These are phyloP conservation scores for Cladorrhinum sp. DNA, from an alignment of 2,329 filamentous ascomycete species.

Conservation along the genomic window DNA sequence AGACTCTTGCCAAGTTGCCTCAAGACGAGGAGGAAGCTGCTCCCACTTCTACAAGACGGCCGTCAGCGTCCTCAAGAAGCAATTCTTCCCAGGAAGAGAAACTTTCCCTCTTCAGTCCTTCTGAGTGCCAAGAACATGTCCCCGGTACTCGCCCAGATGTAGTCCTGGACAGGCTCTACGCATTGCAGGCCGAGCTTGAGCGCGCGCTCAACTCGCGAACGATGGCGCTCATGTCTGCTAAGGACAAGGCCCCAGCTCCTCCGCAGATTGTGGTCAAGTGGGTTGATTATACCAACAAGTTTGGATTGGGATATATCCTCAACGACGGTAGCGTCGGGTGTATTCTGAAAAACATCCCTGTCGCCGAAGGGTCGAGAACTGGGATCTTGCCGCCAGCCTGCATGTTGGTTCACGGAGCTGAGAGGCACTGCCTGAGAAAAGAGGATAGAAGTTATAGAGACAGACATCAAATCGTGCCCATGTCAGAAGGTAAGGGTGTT, in stretches of 20 bases:
- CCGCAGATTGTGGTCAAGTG: slow-evolving; percentile 71
- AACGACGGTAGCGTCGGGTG: slow-evolving; percentile 80
- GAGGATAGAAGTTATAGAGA: slow-evolving; percentile 55
- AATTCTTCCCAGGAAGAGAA: slow-evolving; percentile 29
- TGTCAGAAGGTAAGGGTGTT: slow-evolving; percentile 53
- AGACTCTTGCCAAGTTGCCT: slow-evolving; percentile 2
- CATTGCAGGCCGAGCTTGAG: slow-evolving; percentile 59
- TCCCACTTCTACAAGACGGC: slow-evolving; percentile 25
- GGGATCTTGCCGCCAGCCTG: slow-evolving; percentile 65
- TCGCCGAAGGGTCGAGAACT: slow-evolving; percentile 47
- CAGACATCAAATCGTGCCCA: slow-evolving; percentile 61
- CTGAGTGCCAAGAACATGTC: slow-evolving; percentile 50
- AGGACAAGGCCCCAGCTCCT: slow-evolving; percentile 52
- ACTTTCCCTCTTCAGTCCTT: slow-evolving; percentile 54
- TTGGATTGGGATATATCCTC: slow-evolving; percentile 78
- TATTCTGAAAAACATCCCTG: slow-evolving; percentile 56
- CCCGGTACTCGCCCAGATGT: slow-evolving; percentile 55
- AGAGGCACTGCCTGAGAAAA: slow-evolving; percentile 64
- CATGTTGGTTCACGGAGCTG: slow-evolving; percentile 68
- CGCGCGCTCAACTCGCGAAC: slow-evolving; percentile 61
- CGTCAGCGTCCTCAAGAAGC: slow-evolving; percentile 10
- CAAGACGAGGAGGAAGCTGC: slow-evolving; percentile 23
- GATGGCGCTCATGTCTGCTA: slow-evolving; percentile 58
- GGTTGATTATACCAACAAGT: slow-evolving; percentile 88
- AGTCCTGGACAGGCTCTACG: slow-evolving; percentile 54